Conservation (phyloP, 2,329 filamentous ascomycete species). For the Emmonsiellopsis sp. region DNA sequence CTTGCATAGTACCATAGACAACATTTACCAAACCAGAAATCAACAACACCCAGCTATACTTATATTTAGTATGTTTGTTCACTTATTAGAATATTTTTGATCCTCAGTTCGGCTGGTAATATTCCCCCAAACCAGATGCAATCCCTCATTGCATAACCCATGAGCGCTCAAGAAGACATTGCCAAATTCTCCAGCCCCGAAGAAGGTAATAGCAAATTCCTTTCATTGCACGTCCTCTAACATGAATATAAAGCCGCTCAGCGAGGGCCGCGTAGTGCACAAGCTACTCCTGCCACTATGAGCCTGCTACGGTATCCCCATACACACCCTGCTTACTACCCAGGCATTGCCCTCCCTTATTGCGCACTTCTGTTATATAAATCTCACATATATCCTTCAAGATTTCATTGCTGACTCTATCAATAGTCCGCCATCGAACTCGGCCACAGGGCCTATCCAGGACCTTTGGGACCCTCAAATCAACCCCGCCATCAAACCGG, state of each 20-base stretch:
- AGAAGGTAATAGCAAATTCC: slow-evolving; percentile 16
- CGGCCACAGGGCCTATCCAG: not conserved
- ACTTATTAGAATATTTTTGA: no score
- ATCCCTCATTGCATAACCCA: slow-evolving; percentile 1
- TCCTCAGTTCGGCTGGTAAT: no score
- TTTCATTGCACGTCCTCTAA: not conserved
- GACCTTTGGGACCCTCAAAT: not conserved
- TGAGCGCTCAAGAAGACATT: slow-evolving; percentile 18
- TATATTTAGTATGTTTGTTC: no score
- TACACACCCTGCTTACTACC: no score
- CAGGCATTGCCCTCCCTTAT: no score
- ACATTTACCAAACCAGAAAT: no score
- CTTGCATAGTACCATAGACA: no score
- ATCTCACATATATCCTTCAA: not conserved
- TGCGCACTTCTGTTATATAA: not conserved
- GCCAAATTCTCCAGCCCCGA: slow-evolving; percentile 23
- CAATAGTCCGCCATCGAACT: not conserved
- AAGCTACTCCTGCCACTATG: not conserved
- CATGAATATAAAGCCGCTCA: not conserved
- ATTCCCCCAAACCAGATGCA: no score
- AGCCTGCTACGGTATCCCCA: no score
- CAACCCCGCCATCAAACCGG: not conserved
- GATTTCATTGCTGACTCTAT: not conserved
- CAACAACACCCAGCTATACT: no score
- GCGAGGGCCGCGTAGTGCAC: not conserved